phyloP scores from a whole-genome alignment of 2,329 filamentous ascomycete genomes.

The Helotiales sp. region DNA sequence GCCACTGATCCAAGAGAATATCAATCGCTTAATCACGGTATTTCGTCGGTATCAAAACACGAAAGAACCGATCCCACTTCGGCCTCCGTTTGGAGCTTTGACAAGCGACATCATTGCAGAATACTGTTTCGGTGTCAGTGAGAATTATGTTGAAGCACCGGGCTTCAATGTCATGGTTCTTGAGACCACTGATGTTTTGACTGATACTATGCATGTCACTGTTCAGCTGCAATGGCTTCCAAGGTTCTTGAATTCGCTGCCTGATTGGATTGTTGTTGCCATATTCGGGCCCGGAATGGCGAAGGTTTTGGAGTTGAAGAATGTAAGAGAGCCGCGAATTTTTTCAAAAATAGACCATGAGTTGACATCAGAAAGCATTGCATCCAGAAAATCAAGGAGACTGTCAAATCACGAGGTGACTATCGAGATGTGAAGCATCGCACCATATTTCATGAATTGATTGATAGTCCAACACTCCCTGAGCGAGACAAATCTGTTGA shows the following conservation, averaged over 20 bases:
- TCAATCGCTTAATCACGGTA: constrained; percentile 19
- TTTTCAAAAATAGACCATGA: too few species aligned
- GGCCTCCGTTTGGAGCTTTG: constrained; percentile 22
- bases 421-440: constrained; percentile 21
- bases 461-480: constrained; percentile 44
- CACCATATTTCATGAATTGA: constrained; percentile 36
- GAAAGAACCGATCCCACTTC: constrained; percentile 16
- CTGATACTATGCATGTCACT: constrained; percentile 18
- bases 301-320: constrained; percentile 13
- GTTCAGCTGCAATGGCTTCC: constrained; percentile 21
- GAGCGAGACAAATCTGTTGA: constrained; percentile 45
- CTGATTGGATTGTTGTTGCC: constrained; percentile 8
- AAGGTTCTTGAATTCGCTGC: constrained; percentile 10
- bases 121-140: constrained; percentile 35
- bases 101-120: constrained; percentile 37
- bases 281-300: constrained; percentile 22
- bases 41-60: constrained; percentile 21
- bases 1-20: constrained; percentile 24
- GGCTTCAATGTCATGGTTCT: constrained; percentile 24
- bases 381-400: constrained; percentile 22
- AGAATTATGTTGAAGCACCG: constrained; percentile 25
- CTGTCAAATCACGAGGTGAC: constrained; percentile 12
- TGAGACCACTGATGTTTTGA: constrained; percentile 21
- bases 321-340: too few species aligned
- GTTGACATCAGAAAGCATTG: neutral